A percentile compares a stretch with the other conserved stretches of the same genome.
Conservation (phyloP, 2,329 filamentous ascomycete species). For the Anthostomella pinea region DNA sequence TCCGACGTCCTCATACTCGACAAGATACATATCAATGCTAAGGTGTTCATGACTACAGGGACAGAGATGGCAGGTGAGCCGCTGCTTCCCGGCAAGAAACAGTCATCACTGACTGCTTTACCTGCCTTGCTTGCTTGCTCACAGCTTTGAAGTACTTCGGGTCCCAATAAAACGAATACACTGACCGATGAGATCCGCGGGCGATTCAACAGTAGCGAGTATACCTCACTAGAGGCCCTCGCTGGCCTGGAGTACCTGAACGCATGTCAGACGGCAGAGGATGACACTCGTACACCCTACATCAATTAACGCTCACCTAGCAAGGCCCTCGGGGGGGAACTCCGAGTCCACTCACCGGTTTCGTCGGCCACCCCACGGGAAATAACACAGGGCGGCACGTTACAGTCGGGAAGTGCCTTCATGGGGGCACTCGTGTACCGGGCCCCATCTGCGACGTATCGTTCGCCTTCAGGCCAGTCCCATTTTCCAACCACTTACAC, state of each 20-base stretch:
- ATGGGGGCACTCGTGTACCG: constrained; percentile 11
- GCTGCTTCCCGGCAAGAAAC: no score
- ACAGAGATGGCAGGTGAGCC: constrained; percentile 18
- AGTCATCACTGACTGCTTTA: no score
- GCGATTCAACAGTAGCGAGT: constrained; percentile 20
- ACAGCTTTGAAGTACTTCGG: constrained; percentile 13
- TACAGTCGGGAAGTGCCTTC: constrained; percentile 13
- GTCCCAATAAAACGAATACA: constrained; percentile 22
- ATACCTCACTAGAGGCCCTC: constrained; percentile 24
- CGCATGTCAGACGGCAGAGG: constrained; percentile 13
- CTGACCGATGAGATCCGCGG: constrained; percentile 28
- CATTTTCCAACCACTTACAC: no score
- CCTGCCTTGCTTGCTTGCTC: no score
- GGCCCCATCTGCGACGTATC: constrained; percentile 16
- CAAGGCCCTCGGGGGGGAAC: no score
- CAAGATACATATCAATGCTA: constrained; percentile 19
- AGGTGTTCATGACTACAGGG: constrained; percentile 21
- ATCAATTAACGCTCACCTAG: no score
- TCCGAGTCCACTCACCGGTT: constrained; percentile 17
- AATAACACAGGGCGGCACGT: constrained; percentile 12
- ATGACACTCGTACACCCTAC: no score
- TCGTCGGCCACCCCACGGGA: constrained; percentile 12
- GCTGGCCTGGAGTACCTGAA: constrained; percentile 20
- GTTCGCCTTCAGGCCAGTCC: constrained; percentile 3
- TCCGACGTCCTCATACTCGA: constrained; percentile 13